Percentiles rank a stretch among this genome's conserved stretches.
Conservation (phyloP, 2,329 filamentous ascomycete genomes). For the Fusarium sp. region DNA sequence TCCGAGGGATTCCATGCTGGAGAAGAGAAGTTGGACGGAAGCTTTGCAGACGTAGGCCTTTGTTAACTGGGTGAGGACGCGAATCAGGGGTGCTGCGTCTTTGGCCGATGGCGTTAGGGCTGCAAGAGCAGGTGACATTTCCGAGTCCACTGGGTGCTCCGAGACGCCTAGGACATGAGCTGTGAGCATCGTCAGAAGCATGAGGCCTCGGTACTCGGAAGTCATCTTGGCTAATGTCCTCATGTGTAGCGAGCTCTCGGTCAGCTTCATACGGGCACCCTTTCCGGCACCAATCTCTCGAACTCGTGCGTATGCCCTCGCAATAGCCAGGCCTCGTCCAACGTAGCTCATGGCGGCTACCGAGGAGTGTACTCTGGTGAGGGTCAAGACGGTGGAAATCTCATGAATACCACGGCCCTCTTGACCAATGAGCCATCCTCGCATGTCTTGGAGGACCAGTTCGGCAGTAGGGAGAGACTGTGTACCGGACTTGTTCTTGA, state of each 20-base stretch:
- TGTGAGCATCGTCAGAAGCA: constrained; percentile 66
- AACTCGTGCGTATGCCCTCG: constrained; percentile 67
- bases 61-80: constrained; percentile 67
- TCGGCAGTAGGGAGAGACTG: constrained; percentile 77
- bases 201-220: constrained; percentile 64
- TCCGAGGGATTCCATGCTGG: constrained; percentile 72
- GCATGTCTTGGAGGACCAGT: constrained; percentile 71
- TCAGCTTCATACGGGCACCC: constrained; percentile 58
- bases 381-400: constrained; percentile 74
- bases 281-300: constrained; percentile 60
- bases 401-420: constrained; percentile 75
- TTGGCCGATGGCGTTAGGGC: constrained; percentile 48
- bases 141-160: constrained; percentile 52
- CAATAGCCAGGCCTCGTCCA: constrained; percentile 66
- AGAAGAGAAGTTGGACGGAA: constrained; percentile 61
- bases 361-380: constrained; percentile 70
- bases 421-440: constrained; percentile 73
- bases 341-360: constrained; percentile 63
- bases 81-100: constrained; percentile 58
- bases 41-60: constrained; percentile 68
- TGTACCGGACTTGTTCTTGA: constrained; percentile 80
- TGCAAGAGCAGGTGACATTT: constrained; percentile 33
- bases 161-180: constrained; percentile 64
- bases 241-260: constrained; percentile 66
- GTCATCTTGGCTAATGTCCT: constrained; percentile 66